Evolutionary conservation across 1,284 basidiomycete species (phyloP), one percentile per base, ranked within the genome.

Genomic region (Trametes hirsuta): DNA sequence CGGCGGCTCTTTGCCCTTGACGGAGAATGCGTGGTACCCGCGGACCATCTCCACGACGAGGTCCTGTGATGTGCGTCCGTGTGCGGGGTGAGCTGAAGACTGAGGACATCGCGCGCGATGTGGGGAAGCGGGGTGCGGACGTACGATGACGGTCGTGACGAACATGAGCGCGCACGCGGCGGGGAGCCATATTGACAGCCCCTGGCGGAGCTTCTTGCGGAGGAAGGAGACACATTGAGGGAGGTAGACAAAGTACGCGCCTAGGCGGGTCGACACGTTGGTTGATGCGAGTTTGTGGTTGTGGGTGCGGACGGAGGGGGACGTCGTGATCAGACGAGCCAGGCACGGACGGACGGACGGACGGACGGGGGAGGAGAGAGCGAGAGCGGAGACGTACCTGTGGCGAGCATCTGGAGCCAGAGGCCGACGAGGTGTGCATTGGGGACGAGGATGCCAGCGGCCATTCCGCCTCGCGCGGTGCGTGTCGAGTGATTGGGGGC

Each of bases 161-260:
- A 55, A 52, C 42, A 60, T 60, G 44, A 55, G 6, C 11, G 24
- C 42, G 37, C 52, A 54, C 9, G 49, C 58, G 25, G 40, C 30
- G 18, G 49, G 49, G 14, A 60, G 47, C 48, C 48, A 60, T 9
- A 47, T 1, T 5, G 58, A 59, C n/a, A 59, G 40, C 12, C 49
- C 58, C 8, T 55, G 15, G n/a, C 53, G 53, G 12, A 45, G 11
- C 49, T 55, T 60, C 30, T 42, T 52, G 25, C 49, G 14, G 25
- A 60, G 44, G 36, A 60, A 47, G 25, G 15, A 12, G 36, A 51
- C 12, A 18, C 58, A 55, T 30, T 55, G 53, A 11, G 49, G 42
- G 34, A 60, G 35, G 49, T 51, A 55, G 4, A 55, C 48, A 6
- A 46, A 52, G 49, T 60, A 60, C 30, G 47, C 58, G 11, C 58